These are phyloP conservation scores for Citrullus amarus DNA, from an alignment of 306 rosid genomes.

Conservation along the genomic window DNA sequence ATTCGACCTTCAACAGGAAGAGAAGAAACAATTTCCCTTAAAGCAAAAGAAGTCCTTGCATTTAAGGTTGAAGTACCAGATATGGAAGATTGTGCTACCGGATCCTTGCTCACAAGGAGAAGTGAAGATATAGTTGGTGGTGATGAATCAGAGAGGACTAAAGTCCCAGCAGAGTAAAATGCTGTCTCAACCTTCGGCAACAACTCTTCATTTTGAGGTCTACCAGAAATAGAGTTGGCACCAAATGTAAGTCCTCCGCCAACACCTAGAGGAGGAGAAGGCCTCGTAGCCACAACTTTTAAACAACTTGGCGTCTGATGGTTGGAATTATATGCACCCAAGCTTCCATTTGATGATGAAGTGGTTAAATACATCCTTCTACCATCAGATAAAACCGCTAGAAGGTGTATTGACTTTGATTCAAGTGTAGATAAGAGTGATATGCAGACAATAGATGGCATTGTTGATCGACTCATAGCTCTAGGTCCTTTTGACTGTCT, in stretches of 20 bases:
- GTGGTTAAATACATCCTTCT: conserved; percentile 93
- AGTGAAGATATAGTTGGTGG: conserved; percentile 78
- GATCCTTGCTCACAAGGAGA: conserved; percentile 74
- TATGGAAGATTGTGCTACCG: conserved; percentile 46
- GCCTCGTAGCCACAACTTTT: conserved; percentile 88
- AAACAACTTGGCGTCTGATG: conserved; percentile 72
- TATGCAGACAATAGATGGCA: conserved; percentile 76
- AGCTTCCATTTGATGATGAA: conserved; percentile 72
- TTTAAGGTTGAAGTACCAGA: conserved; percentile 48
- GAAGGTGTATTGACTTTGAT: conserved; percentile 82
- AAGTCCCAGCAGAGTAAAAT: conserved; percentile 84
- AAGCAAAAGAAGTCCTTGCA: conserved; percentile 70
- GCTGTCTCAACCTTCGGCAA: conserved; percentile 84
- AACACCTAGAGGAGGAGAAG: conserved; percentile 92
- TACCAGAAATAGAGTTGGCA: conserved; percentile 62
- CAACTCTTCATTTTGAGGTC: conserved; percentile 85
- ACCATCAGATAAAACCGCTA: conserved; percentile 91
- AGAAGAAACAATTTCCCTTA: conserved; percentile 78
- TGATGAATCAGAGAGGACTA: conserved; percentile 89
- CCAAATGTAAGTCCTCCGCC: conserved; percentile 87
- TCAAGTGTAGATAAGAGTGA: conserved; percentile 85
- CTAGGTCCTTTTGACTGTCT: conserved; percentile 79
- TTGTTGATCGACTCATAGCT: conserved; percentile 44
- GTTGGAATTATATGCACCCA: conserved; percentile 57
- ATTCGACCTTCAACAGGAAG: conserved; percentile 90